A percentile compares a stretch with the other conserved stretches of the same genome.
These are phyloP conservation scores for Cladorrhinum sp. DNA, from an alignment of 2,329 filamentous ascomycete species.

Conservation along the genomic window DNA sequence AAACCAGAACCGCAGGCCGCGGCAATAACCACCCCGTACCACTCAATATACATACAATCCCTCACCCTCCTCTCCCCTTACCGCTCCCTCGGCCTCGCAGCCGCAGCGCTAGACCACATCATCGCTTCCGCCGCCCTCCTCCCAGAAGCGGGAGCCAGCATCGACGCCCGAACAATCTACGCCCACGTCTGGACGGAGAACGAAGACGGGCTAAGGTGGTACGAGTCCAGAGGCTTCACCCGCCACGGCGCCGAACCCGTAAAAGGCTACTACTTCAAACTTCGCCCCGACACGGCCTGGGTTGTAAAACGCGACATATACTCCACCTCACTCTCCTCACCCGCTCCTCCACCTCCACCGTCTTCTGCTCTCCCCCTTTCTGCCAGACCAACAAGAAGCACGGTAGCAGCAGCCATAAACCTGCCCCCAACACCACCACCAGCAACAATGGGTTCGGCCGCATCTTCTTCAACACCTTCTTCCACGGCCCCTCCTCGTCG, in stretches of 20 bases:
- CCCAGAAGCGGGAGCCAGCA: slow-evolving; percentile 33
- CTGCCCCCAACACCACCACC: slow-evolving; percentile 16
- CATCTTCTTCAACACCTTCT: slow-evolving; percentile 1
- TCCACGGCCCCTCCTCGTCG: slow-evolving; percentile 9
- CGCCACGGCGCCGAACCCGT: slow-evolving; percentile 45
- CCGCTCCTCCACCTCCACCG: slow-evolving; percentile 13
- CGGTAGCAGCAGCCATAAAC: slow-evolving; percentile 24
- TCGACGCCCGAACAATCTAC: slow-evolving; percentile 47
- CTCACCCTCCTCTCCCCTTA: slow-evolving; percentile 63
- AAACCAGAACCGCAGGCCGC: slow-evolving; percentile 7
- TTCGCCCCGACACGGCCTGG: slow-evolving; percentile 61
- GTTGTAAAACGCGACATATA: slow-evolving; percentile 49
- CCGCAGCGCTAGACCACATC: slow-evolving; percentile 54
- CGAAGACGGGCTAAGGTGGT: slow-evolving; percentile 61
- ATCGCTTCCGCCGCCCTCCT: slow-evolving; percentile 39
- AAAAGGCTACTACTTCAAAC: slow-evolving; percentile 58
- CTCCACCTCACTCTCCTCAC: slow-evolving; percentile 24
- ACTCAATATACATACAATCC: slow-evolving; percentile 62
- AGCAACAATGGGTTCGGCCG: slow-evolving; percentile 13
- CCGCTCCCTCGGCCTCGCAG: slow-evolving; percentile 56
- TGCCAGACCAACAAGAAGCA: not conserved
- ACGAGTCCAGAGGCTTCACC: slow-evolving; percentile 55
- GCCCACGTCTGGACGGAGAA: slow-evolving; percentile 69
- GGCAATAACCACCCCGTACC: slow-evolving; percentile 30
- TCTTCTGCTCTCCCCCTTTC: not conserved